phyloP scores from a whole-genome alignment of 2,329 filamentous ascomycete genomes.

The Sporothrix variecibatus region DNA sequence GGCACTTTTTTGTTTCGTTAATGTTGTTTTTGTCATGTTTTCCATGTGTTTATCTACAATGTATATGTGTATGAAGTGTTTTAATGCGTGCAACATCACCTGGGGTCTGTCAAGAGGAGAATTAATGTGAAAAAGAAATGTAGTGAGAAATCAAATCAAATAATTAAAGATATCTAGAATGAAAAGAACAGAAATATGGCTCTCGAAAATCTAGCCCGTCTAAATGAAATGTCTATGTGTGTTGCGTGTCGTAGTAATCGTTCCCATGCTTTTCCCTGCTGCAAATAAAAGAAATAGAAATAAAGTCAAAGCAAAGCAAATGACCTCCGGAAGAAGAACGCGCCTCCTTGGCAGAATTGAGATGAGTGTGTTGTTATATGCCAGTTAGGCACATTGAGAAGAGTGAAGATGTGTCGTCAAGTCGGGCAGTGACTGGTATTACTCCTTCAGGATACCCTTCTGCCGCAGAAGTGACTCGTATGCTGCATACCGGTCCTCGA shows the following conservation, averaged over 20 bases:
- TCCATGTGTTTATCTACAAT: background rate
- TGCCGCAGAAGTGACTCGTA: slow-evolving; percentile 47
- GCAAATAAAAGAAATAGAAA: slow-evolving; percentile 1
- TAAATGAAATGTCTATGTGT: slow-evolving; percentile 4
- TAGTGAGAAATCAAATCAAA: background rate
- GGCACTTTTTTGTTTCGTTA: background rate
- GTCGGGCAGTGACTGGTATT: background rate
- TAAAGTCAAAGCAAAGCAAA: background rate
- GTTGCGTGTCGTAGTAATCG: background rate
- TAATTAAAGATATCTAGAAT: background rate
- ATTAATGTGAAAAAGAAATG: background rate
- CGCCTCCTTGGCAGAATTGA: background rate
- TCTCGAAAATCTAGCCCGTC: background rate
- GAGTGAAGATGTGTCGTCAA: background rate
- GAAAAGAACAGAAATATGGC: background rate
- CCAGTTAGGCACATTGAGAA: background rate
- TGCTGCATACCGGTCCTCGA: slow-evolving; percentile 54
- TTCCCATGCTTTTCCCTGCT: background rate
- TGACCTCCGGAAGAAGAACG: background rate
- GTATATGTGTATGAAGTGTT: slow-evolving; percentile 7
- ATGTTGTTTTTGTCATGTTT: background rate
- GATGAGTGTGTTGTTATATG: background rate
- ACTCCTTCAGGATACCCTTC: slow-evolving; percentile 13
- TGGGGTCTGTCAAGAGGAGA: background rate
- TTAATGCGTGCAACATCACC: background rate